A percentile compares a stretch with the other conserved stretches of the same genome.
These are phyloP conservation scores for Skeletonema marinoi DNA, from an alignment of 108 stramenopile species.

Conservation along the genomic window DNA sequence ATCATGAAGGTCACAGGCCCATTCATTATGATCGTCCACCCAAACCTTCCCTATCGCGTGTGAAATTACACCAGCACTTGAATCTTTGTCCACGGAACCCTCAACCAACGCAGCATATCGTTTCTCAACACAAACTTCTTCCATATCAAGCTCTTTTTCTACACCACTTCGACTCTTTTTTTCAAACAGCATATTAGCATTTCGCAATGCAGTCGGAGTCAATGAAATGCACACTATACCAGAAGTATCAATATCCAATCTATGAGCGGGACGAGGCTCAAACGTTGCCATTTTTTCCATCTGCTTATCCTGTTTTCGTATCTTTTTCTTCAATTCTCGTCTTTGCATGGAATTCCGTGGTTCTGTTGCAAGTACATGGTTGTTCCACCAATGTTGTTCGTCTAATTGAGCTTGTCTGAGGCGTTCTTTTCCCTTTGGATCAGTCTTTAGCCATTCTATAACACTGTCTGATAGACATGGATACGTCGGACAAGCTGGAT, in stretches of 20 bases:
- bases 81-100: conserved; percentile 42
- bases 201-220: conserved; percentile 48
- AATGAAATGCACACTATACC: conserved; percentile 64
- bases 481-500: conserved; percentile 5
- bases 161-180: conserved; percentile 18
- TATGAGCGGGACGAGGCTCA: conserved; percentile 63
- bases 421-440: conserved; percentile 21
- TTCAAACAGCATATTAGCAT: conserved; percentile 55
- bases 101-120: conserved; percentile 62
- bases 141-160: neutral
- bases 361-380: neutral
- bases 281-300: conserved; percentile 9
- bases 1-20: conserved; percentile 36
- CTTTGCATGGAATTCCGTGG: conserved; percentile 4
- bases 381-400: conserved; percentile 35
- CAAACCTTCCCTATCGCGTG: conserved; percentile 56
- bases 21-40: conserved; percentile 46
- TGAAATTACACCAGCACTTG: conserved; percentile 16
- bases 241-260: conserved; percentile 71
- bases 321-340: conserved; percentile 10
- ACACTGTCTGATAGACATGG: conserved; percentile 38
- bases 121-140: conserved; percentile 40
- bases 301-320: conserved; percentile 7
- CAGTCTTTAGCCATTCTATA: conserved; percentile 18
- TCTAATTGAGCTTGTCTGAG: conserved; percentile 10